phyloP scores from a whole-genome alignment of 1,139 yeast genomes.

The Pichia cactophila region DNA sequence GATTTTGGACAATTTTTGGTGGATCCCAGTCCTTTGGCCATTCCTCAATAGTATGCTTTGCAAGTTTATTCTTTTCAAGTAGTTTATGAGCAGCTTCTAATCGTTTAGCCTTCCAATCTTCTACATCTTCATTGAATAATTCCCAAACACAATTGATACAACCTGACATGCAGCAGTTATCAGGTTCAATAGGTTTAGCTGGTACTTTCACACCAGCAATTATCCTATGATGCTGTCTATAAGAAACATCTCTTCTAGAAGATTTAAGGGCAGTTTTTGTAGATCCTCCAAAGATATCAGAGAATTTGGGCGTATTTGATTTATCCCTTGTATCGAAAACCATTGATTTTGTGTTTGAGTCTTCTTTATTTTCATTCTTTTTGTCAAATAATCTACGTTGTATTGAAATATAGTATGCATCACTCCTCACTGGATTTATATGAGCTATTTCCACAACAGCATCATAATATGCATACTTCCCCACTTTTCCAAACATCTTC shows the following conservation, averaged over 20 bases:
- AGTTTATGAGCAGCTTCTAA: slow-evolving; percentile 45
- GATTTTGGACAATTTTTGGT: slow-evolving; percentile 28
- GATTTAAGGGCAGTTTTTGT: slow-evolving; percentile 26
- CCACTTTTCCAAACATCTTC: slow-evolving; percentile 1
- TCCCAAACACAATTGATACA: slow-evolving; percentile 98
- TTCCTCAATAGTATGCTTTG: slow-evolving; percentile 28
- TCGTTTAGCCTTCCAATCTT: slow-evolving; percentile 66
- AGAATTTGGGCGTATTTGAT: slow-evolving; percentile 15
- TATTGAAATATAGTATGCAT: slow-evolving; percentile 12
- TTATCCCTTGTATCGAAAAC: slow-evolving; percentile 22
- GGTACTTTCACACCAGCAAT: slow-evolving; percentile 79
- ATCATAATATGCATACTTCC: slow-evolving; percentile 13
- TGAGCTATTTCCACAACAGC: slow-evolving; percentile 7
- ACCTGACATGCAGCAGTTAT: slow-evolving; percentile 96
- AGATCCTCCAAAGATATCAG: slow-evolving; percentile 26
- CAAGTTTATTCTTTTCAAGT: slow-evolving; percentile 18
- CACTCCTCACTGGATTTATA: slow-evolving; percentile 11
- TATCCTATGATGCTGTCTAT: slow-evolving; percentile 18
- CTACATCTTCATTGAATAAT: slow-evolving; percentile 75
- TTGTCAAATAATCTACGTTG: slow-evolving; percentile 1
- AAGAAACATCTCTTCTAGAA: slow-evolving; percentile 28
- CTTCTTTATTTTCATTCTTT: not conserved
- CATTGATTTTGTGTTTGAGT: not conserved
- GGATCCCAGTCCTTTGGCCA: slow-evolving; percentile 89
- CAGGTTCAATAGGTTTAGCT: slow-evolving; percentile 77